A percentile compares a stretch with the other conserved stretches of the same genome.
phyloP scores from a whole-genome alignment of 176 grass and related monocot species.

The Rhynchospora pubera region DNA sequence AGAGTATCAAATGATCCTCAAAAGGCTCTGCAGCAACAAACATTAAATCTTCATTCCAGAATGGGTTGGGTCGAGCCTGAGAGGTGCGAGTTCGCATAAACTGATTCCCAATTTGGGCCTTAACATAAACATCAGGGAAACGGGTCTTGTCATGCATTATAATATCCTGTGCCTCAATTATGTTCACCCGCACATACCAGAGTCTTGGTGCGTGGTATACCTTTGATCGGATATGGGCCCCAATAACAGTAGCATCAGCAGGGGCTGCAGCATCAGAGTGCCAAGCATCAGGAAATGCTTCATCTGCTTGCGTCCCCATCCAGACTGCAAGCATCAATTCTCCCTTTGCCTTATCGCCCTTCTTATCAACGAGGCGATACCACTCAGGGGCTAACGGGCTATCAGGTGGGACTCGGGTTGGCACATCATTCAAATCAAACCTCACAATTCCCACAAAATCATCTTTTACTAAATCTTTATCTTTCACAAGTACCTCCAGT shows the following conservation, averaged over 20 bases:
- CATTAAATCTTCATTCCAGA: slow-evolving; percentile 97
- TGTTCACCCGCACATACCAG: slow-evolving; percentile 86
- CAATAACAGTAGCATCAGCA: slow-evolving; percentile 44
- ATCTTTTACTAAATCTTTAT: slow-evolving; percentile 82
- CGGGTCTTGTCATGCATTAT: slow-evolving; percentile 69
- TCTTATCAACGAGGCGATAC: slow-evolving; percentile 81
- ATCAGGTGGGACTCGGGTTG: slow-evolving; percentile 76
- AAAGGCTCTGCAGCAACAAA: slow-evolving; percentile 96
- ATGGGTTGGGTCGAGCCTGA: slow-evolving; percentile 68
- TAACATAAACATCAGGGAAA: slow-evolving; percentile 78
- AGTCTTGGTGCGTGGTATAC: slow-evolving; percentile 95
- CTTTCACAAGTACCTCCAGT: slow-evolving; percentile 78
- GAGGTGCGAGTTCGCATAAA: slow-evolving; percentile 54
- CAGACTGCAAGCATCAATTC: slow-evolving; percentile 99
- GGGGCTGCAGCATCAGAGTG: slow-evolving; percentile 60
- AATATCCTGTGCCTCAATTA: slow-evolving; percentile 94
- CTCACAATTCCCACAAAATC: slow-evolving; percentile 88
- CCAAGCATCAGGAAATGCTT: slow-evolving; percentile 96
- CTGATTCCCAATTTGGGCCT: slow-evolving; percentile 75
- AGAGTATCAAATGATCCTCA: slow-evolving; percentile 87
- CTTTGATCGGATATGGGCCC: slow-evolving; percentile 72
- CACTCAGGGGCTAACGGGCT: slow-evolving; percentile 95
- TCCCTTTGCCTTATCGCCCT: slow-evolving; percentile 61
- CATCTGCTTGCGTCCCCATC: slow-evolving; percentile 97
- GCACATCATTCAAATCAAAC: slow-evolving; percentile 90